Base-by-base conservation (phyloP, 441 rosid species). In the Erodium texanum region DNA sequence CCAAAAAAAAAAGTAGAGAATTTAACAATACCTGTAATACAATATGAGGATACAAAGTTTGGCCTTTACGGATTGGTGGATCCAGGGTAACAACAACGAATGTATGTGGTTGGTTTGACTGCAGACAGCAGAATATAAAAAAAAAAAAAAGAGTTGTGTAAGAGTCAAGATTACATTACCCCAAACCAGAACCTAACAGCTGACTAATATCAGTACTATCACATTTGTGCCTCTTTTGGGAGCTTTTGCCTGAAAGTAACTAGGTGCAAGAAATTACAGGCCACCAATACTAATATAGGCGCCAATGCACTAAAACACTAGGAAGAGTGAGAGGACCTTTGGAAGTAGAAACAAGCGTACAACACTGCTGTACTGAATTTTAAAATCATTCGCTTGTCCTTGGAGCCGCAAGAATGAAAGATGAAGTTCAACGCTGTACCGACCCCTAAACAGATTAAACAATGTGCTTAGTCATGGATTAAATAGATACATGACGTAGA, bases 361-460 rank as follows among this genome's bases (percentile, higher is more conserved):
- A 74, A 91, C 96, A 66, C 97, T 94, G 80, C 97, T 94, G 76
- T 91, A 94, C 81, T 94, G 97, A 76, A 94, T 91, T 82, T 91
- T 94, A 79, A 94, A 94, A 81, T 91, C 97, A 74, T 94, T 94
- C 59, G 97, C 99, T 81, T 88, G 96, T 71, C 97, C 99, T 82
- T 84, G 91, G 61, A 91, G 86, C 66, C 93, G 90, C 76, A 94
- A 76, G 80, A 94, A 91, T 48, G 99, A 91, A 61, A 81, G 75
- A 80, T 94, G 99, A 81, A 94, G 96, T 82, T 94, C 97, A 69
- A 94, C 99, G 74, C 84, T 91, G 72, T 91, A 91, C 52, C 97
- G 93, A 77, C 99, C 99, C 93, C 99, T 94, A 71, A 16, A 73
- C 10, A 70, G 74, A 27, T 70, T 62, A 61, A 54, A 24, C 27